Conservation (phyloP, 2,329 filamentous ascomycete genomes). For the Sclerotiophoma versabilis region DNA sequence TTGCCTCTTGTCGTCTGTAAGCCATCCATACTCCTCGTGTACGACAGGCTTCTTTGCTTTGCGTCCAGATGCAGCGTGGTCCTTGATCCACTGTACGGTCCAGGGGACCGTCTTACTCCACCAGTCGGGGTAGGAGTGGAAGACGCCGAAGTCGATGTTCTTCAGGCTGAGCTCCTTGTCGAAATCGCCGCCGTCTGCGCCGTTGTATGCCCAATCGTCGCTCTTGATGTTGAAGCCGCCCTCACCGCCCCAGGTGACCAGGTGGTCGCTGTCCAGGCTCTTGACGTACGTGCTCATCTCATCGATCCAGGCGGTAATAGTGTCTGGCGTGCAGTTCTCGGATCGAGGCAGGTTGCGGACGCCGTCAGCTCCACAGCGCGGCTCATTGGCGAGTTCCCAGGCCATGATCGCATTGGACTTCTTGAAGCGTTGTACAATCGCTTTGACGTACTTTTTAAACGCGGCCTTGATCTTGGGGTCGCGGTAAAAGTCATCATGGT, state of each 20-base stretch:
- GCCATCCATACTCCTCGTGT: constrained; percentile 63
- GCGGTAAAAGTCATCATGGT: constrained; percentile 59
- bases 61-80: constrained; percentile 57
- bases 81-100: constrained; percentile 63
- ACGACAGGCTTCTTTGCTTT: constrained; percentile 60
- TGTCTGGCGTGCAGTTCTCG: constrained; percentile 45
- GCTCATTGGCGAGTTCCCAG: constrained; percentile 64
- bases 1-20: constrained; percentile 58
- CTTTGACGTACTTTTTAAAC: constrained; percentile 58
- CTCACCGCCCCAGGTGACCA: constrained; percentile 63
- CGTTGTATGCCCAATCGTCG: constrained; percentile 49
- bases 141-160: constrained; percentile 62
- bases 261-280: constrained; percentile 58
- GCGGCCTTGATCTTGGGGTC: constrained; percentile 60
- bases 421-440: constrained; percentile 59
- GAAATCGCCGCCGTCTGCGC: constrained; percentile 61
- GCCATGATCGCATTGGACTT: constrained; percentile 59
- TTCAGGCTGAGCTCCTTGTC: constrained; percentile 58
- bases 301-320: constrained; percentile 58
- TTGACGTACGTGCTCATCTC: constrained; percentile 65
- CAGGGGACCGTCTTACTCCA: constrained; percentile 62
- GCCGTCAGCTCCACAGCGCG: constrained; percentile 38
- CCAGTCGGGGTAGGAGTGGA: constrained; percentile 65
- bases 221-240: constrained; percentile 44
- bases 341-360: constrained; percentile 40